These are phyloP conservation scores for Ceratocystis smalleyi DNA, from an alignment of 2,329 filamentous ascomycete species.

Conservation along the genomic window DNA sequence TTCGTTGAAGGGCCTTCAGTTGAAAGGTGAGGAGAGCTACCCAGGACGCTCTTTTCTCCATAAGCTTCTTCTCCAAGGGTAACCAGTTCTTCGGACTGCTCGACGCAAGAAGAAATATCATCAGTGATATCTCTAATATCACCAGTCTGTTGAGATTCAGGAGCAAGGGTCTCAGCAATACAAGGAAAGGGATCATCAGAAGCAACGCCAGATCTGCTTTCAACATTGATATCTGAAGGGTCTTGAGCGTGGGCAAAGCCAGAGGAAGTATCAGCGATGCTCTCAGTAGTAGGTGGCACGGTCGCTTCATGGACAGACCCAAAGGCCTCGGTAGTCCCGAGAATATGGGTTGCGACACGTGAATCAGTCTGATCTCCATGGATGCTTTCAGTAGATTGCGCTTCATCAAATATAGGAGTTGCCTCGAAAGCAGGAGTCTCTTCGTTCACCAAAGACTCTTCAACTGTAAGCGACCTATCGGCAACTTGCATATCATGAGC, in stretches of 20 bases:
- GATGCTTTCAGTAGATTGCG: neutral
- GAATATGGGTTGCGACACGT: neutral
- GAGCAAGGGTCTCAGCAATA: no score
- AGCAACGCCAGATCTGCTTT: neutral
- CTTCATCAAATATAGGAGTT: neutral
- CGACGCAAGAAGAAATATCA: no score
- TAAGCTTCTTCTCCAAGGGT: neutral
- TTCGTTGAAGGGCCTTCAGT: neutral
- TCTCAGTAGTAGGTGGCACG: neutral
- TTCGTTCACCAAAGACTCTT: neutral
- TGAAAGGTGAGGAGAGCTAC: neutral
- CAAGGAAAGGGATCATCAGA: neutral
- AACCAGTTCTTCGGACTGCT: neutral
- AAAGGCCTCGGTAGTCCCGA: neutral
- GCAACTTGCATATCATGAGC: neutral
- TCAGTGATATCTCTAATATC: neutral
- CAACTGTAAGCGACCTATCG: neutral
- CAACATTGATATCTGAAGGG: neutral
- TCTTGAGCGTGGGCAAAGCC: neutral
- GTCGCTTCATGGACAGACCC: neutral
- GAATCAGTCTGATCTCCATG: neutral
- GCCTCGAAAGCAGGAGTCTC: neutral
- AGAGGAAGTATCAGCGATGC: neutral
- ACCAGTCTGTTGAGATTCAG: neutral
- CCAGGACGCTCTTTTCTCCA: neutral